Conservation (phyloP, 2,329 filamentous ascomycete species). For the Aspergillus puulaauensis region DNA sequence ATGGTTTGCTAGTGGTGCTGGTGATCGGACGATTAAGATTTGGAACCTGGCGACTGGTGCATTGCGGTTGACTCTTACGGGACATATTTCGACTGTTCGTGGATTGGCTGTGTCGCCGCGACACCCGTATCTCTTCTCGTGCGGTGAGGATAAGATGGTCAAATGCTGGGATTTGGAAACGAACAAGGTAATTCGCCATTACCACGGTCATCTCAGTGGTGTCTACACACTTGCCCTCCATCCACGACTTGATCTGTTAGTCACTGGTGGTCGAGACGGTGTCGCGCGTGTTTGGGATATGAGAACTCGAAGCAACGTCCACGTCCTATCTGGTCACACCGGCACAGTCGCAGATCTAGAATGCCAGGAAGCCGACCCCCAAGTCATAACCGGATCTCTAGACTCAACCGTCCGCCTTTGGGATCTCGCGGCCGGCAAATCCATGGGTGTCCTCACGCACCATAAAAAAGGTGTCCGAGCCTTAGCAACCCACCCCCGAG, state of each 20-base stretch:
- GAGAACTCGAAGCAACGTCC: slow-evolving; percentile 92
- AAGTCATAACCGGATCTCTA: slow-evolving; percentile 90
- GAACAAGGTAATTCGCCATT: slow-evolving; percentile 98
- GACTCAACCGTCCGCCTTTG: slow-evolving; percentile 89
- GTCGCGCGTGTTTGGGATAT: slow-evolving; percentile 98
- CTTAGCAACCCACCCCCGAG: slow-evolving; percentile 79
- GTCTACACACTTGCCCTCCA: slow-evolving; percentile 94
- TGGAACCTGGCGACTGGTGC: slow-evolving; percentile 91
- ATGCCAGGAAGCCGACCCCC: slow-evolving; percentile 94
- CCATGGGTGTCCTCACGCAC: slow-evolving; percentile 92
- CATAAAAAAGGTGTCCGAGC: slow-evolving; percentile 96
- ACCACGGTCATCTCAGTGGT: slow-evolving; percentile 93
- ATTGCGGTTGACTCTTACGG: slow-evolving; percentile 82
- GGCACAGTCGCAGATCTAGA: slow-evolving; percentile 85
- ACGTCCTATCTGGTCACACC: slow-evolving; percentile 88
- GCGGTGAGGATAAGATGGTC: slow-evolving; percentile 99
- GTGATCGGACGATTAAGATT: slow-evolving; percentile 96
- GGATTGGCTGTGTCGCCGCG: slow-evolving; percentile 88
- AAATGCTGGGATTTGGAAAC: slow-evolving; percentile 99
- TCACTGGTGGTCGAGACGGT: slow-evolving; percentile 91
- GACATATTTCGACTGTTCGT: slow-evolving; percentile 90
- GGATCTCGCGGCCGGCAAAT: slow-evolving; percentile 95
- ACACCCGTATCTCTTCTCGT: slow-evolving; percentile 96
- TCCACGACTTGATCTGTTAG: slow-evolving; percentile 88
- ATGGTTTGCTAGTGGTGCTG: slow-evolving; percentile 95